phyloP scores from a whole-genome alignment of 257 asterid species.

The Solanum appendiculatum region DNA sequence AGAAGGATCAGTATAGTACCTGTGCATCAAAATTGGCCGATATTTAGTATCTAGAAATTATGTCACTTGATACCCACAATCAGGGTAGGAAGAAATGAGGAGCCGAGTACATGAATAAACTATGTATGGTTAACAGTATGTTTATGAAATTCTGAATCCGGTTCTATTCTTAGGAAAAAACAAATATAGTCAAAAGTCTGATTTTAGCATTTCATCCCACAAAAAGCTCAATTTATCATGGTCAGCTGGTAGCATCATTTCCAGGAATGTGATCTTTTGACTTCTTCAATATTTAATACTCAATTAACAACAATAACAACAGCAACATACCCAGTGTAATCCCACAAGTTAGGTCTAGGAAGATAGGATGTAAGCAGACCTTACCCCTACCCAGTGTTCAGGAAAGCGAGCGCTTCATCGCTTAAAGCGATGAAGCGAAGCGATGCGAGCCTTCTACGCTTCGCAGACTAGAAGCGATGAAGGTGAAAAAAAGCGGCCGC shows the following conservation, averaged over 20 bases:
- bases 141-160: neutral
- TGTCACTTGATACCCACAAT: neutral
- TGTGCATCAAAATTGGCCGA: slow-evolving; percentile 4
- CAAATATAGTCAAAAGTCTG: neutral
- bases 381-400: too few species aligned
- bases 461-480: too few species aligned
- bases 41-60: neutral
- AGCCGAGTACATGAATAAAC: neutral
- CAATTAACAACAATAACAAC: neutral
- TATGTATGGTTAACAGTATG: neutral
- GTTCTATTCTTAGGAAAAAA: neutral
- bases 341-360: neutral
- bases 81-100: neutral
- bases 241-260: neutral
- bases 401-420: too few species aligned
- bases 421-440: too few species aligned
- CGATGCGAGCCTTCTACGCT: too few species aligned
- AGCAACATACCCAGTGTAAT: neutral
- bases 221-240: neutral
- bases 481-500: too few species aligned
- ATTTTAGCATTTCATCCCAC: neutral
- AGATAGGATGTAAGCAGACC: neutral
- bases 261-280: neutral
- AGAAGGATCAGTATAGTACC: slow-evolving; percentile 61
- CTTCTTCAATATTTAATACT: neutral